A percentile compares a stretch with the other conserved stretches of the same genome.
These are phyloP conservation scores for Clitoria ternatea DNA, from an alignment of 306 rosid species.

Conservation along the genomic window DNA sequence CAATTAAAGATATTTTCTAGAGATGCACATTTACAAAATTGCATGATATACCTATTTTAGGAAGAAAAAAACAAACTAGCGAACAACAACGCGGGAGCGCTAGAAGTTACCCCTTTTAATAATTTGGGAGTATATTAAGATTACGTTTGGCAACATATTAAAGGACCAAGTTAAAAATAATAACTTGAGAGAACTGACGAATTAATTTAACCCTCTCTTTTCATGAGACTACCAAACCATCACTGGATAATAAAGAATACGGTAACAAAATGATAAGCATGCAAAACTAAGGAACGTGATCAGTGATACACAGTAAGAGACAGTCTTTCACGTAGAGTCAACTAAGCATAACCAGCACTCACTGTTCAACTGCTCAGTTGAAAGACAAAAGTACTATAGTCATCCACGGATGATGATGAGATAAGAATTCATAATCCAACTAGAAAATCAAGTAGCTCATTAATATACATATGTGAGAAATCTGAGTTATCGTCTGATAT, in stretches of 20 bases:
- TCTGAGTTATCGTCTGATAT: slow-evolving; percentile 23
- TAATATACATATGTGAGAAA: slow-evolving; percentile 31
- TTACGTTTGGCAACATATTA: no score
- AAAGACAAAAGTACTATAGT: not conserved
- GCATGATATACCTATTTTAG: no score
- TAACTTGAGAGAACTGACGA: no score
- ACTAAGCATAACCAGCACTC: not conserved
- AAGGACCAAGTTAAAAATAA: no score
- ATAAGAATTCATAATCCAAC: not conserved
- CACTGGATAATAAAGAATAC: not conserved
- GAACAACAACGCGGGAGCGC: no score
- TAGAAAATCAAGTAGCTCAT: slow-evolving; percentile 8
- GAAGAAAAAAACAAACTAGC: no score
- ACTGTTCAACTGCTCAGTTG: not conserved
- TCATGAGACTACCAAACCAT: not conserved
- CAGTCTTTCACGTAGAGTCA: not conserved
- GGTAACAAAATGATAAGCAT: not conserved
- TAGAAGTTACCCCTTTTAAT: no score
- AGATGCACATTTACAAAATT: no score
- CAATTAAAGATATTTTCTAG: no score
- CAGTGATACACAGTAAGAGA: not conserved
- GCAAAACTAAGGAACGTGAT: not conserved
- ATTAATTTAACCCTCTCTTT: no score
- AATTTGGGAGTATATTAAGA: no score
- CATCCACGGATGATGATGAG: not conserved